Evolutionary conservation across 2,329 filamentous ascomycete genomes (phyloP).

Genomic region (Aspergillus proliferans): DNA sequence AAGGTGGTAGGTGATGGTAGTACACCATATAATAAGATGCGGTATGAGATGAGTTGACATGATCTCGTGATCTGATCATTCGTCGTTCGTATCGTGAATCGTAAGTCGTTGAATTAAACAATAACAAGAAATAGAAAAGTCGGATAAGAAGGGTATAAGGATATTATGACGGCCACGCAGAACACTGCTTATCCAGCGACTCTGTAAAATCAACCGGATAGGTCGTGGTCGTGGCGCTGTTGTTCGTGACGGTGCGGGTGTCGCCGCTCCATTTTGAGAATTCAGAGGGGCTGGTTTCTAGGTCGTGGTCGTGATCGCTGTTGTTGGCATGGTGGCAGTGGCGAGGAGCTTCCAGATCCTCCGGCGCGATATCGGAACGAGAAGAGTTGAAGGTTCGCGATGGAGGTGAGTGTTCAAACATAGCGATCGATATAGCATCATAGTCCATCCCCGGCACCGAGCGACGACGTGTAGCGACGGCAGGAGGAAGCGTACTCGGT

Average conservation of each 20-base stretch:
- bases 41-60: neutral
- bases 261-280: slow-evolving; percentile 13
- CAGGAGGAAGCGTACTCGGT: neutral
- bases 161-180: too few species aligned
- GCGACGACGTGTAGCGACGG: slow-evolving; percentile 7
- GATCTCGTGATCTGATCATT: neutral
- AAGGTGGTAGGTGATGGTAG: too few species aligned
- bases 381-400: slow-evolving; percentile 14
- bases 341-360: too few species aligned
- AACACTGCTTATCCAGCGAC: slow-evolving; percentile 5
- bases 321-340: neutral
- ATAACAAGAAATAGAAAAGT: neutral
- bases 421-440: slow-evolving; percentile 33
- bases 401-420: slow-evolving; percentile 28
- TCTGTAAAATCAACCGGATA: slow-evolving; percentile 19
- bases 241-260: slow-evolving; percentile 12
- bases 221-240: slow-evolving; percentile 6
- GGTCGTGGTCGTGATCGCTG: neutral
- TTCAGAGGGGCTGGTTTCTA: neutral
- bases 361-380: slow-evolving; percentile 18
- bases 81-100: neutral
- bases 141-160: too few species aligned
- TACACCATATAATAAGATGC: too few species aligned
- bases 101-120: neutral
- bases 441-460: slow-evolving; percentile 28